Percentiles rank a stretch among this genome's conserved stretches.
phyloP scores from a whole-genome alignment of 169 alveolate species.

The Besnoitia besnoiti region DNA sequence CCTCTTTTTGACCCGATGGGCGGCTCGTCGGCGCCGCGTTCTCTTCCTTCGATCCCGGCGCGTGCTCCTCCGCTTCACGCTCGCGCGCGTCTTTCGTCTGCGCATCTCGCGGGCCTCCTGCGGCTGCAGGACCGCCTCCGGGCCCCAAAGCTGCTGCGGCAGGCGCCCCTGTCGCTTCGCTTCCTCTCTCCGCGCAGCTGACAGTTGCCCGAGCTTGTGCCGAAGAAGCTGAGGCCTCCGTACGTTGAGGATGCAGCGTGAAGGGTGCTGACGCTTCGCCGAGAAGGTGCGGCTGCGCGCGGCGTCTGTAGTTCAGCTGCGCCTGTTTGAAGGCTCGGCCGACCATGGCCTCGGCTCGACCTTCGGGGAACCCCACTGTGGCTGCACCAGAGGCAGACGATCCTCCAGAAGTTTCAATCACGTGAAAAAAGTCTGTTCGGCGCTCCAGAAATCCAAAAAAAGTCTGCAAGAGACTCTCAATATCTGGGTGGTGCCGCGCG shows the following conservation, averaged over 20 bases:
- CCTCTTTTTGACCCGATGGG: no score
- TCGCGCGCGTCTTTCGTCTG: not conserved
- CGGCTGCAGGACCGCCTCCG: not conserved
- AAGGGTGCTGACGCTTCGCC: not conserved
- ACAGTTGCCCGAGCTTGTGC: not conserved
- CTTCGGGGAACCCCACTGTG: conserved; percentile 88
- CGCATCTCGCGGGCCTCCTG: not conserved
- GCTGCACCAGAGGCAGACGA: not conserved
- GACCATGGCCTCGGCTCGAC: conserved; percentile 82
- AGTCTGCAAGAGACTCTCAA: conserved; percentile 86
- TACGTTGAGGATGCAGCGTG: not conserved
- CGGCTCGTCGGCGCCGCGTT: not conserved
- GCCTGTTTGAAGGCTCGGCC: conserved; percentile 6
- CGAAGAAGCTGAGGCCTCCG: not conserved
- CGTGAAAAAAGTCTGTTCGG: conserved; percentile 85
- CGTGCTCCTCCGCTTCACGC: not conserved
- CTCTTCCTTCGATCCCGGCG: not conserved
- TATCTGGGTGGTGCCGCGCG: conserved; percentile 72
- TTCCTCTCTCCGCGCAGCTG: not conserved
- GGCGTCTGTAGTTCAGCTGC: conserved; percentile 28
- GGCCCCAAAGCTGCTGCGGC: not conserved
- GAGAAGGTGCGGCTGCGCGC: conserved; percentile 48
- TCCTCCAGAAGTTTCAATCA: conserved; percentile 12
- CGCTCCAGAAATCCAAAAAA: conserved; percentile 85
- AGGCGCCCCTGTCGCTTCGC: not conserved